Evolutionary conservation across 345 rosid genomes (phyloP).

Genomic region (Lepidium sativum): DNA sequence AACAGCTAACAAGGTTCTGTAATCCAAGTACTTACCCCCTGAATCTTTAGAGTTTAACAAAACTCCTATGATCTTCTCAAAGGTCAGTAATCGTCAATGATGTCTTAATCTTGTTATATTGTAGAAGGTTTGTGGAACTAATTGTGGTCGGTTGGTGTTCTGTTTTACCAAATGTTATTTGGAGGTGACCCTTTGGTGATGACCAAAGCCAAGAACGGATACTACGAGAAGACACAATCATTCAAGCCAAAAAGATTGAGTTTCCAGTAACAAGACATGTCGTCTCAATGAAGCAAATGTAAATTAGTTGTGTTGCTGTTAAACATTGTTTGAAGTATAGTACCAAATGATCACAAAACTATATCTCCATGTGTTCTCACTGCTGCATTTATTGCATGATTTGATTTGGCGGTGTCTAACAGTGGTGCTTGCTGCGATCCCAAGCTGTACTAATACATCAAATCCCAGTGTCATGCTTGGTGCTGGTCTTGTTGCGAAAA

Average conservation of each 20-base stretch:
- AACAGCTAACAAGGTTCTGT: background rate
- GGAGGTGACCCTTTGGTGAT: slow-evolving; percentile 95
- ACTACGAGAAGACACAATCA: slow-evolving; percentile 89
- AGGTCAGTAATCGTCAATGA: slow-evolving; percentile 42
- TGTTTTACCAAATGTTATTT: slow-evolving; percentile 92
- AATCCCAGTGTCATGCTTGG: slow-evolving; percentile 99
- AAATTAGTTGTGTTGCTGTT: background rate
- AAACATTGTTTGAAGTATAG: background rate
- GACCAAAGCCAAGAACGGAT: slow-evolving; percentile 97
- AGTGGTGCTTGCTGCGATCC: slow-evolving; percentile 96
- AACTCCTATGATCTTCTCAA: slow-evolving; percentile 91
- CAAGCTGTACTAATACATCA: slow-evolving; percentile 98
- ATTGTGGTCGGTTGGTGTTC: slow-evolving; percentile 91
- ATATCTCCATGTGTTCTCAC: background rate
- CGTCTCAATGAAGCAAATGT: slow-evolving; percentile 93
- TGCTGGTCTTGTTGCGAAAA: slow-evolving; percentile 96
- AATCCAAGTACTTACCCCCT: slow-evolving; percentile 89
- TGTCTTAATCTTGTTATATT: background rate
- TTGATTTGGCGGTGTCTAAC: slow-evolving; percentile 86
- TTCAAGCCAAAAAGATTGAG: slow-evolving; percentile 90
- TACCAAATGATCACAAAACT: background rate
- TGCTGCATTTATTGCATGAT: slow-evolving; percentile 43
- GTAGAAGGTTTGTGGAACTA: background rate
- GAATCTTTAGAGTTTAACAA: slow-evolving; percentile 95
- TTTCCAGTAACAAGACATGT: slow-evolving; percentile 83